Conservation (phyloP, 768 basidiomycete genomes). For the Panus rudis region DNA sequence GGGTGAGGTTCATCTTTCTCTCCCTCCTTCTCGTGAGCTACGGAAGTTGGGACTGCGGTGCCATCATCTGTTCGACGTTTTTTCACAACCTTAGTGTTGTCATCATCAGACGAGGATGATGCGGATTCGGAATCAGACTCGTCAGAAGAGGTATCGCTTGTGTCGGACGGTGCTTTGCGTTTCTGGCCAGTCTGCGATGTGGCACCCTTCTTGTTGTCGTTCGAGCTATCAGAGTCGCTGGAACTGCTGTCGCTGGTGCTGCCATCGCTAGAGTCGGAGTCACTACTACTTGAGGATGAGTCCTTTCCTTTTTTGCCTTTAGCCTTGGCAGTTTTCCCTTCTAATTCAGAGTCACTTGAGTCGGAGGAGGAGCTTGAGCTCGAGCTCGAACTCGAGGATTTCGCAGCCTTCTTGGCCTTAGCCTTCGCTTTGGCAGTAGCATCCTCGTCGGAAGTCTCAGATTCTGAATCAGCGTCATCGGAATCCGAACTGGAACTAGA, state of each 20-base stretch:
- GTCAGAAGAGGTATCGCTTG: not conserved
- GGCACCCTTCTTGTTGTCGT: constrained; percentile 7
- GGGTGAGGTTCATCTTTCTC: not conserved
- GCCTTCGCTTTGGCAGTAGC: too few relatives aligned
- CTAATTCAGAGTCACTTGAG: constrained; percentile 6
- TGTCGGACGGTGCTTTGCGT: not conserved
- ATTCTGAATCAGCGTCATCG: too few relatives aligned
- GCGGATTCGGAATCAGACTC: not conserved
- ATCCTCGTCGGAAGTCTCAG: too few relatives aligned
- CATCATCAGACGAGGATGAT: too few relatives aligned
- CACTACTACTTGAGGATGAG: not conserved
- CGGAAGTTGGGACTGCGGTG: too few relatives aligned
- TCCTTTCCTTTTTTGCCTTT: not conserved
- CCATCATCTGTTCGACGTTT: too few relatives aligned
- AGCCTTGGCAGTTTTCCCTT: not conserved
- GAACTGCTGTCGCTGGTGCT: constrained; percentile 1
- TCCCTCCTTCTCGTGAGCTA: too few relatives aligned
- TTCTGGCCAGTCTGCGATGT: not conserved
- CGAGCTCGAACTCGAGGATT: constrained; percentile 11
- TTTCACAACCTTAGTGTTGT: too few relatives aligned
- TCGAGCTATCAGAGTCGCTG: constrained; percentile 8
- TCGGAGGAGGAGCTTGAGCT: constrained; percentile 12
- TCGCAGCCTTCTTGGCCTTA: too few relatives aligned
- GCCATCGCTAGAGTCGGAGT: not conserved
- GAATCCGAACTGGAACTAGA: constrained; percentile 22